Conservation (phyloP, 495 filamentous ascomycete species). For the Saxophila tyrrhenica region DNA sequence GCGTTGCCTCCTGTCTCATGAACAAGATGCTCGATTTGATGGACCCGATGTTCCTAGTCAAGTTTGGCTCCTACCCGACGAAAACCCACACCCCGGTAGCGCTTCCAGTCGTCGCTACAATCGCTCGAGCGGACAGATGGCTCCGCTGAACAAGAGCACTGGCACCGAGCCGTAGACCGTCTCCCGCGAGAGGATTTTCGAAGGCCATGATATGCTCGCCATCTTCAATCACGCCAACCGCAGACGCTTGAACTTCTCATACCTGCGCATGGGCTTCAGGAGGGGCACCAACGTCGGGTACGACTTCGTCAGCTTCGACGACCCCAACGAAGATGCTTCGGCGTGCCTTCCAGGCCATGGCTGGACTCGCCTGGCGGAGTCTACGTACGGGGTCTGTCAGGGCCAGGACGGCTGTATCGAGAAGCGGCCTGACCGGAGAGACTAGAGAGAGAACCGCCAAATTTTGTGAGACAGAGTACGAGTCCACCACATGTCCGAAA, state of each 20-base stretch:
- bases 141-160: too few relatives aligned
- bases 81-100: background rate
- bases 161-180: constrained; percentile 11
- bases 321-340: constrained; percentile 51
- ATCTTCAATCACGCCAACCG: constrained; percentile 68
- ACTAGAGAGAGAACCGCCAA: constrained; percentile 89
- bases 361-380: constrained; percentile 66
- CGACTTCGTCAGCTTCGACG: constrained; percentile 90
- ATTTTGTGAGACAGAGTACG: too few relatives aligned
- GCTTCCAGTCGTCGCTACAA: background rate
- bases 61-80: background rate
- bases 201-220: constrained; percentile 37
- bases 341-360: background rate
- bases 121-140: too few relatives aligned
- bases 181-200: constrained; percentile 7
- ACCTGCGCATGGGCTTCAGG: constrained; percentile 64
- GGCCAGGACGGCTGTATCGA: constrained; percentile 80
- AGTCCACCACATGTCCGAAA: too few relatives aligned
- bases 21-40: too few relatives aligned
- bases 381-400: constrained; percentile 92
- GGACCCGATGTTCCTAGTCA: too few relatives aligned
- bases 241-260: constrained; percentile 87
- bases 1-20: too few relatives aligned
- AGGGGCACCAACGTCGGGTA: constrained; percentile 68
- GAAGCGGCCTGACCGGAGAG: constrained; percentile 91